Percentiles rank a stretch among this genome's conserved stretches.
Conservation (phyloP, 2,329 filamentous ascomycete genomes). For the Sclerotinia subarctica region DNA sequence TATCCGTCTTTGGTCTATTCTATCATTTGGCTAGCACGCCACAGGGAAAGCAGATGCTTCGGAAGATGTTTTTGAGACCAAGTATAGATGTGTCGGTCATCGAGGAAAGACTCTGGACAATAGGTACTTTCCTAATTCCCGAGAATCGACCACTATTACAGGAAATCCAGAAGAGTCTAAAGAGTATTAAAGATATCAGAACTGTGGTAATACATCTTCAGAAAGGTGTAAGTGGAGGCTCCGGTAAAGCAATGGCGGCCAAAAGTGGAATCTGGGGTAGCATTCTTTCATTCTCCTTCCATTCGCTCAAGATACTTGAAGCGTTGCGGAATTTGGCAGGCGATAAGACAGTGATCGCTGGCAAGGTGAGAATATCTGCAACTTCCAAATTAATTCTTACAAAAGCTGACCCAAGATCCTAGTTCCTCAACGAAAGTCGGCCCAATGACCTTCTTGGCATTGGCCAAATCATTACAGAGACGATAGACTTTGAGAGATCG, state of each 20-base stretch:
- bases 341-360: slow-evolving; percentile 50
- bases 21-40: slow-evolving; percentile 69
- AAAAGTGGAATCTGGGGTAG: slow-evolving; percentile 69
- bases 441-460: slow-evolving; percentile 58
- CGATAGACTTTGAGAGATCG: slow-evolving; percentile 78
- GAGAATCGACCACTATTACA: slow-evolving; percentile 61
- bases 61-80: slow-evolving; percentile 79
- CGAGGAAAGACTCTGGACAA: slow-evolving; percentile 65
- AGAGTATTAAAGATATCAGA: slow-evolving; percentile 72
- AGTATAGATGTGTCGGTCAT: slow-evolving; percentile 67
- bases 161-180: slow-evolving; percentile 58
- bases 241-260: slow-evolving; percentile 43
- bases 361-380: slow-evolving; percentile 45
- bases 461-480: slow-evolving; percentile 67
- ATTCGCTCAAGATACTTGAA: slow-evolving; percentile 67
- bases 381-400: background rate
- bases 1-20: slow-evolving; percentile 83
- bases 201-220: slow-evolving; percentile 65
- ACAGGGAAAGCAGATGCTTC: slow-evolving; percentile 71
- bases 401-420: slow-evolving; percentile 20
- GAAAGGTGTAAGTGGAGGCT: slow-evolving; percentile 66
- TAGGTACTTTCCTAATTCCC: slow-evolving; percentile 62
- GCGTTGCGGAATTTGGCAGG: slow-evolving; percentile 56
- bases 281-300: slow-evolving; percentile 68
- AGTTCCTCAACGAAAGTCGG: slow-evolving; percentile 61